Evolutionary conservation across 345 rosid genomes (phyloP), one percentile per base, ranked within the genome.

Genomic region (Jatropha curcas): DNA sequence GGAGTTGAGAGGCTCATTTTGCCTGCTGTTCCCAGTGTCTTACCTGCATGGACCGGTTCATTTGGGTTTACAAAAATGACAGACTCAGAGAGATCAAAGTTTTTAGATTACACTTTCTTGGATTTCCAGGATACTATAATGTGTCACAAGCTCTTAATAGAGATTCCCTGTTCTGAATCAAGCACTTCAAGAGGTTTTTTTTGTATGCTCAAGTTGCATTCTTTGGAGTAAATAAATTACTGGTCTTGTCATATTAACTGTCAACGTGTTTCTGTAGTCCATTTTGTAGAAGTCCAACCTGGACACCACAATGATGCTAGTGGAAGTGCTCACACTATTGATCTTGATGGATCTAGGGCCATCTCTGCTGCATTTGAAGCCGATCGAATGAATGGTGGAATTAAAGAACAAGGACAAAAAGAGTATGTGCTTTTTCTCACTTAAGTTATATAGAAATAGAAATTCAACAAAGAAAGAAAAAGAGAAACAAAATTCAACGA

Each of bases 1-100:
- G 98, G 97, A 78, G 94, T 89, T 19, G 77, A 91, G 77, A 87
- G 85, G 67, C 79, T 93, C 81, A 76, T 89, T 76, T 77, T 93
- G 79, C 96, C 97, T 57, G 97, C 98, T 75, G 92, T 86, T 78
- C 86, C 87, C 59, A 73, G 78, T 65, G 81, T 85, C 55, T 50
- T 93, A 70, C 79, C 82, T 70, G 82, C 92, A 20, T 93, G 97
- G 96, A 91, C 86, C 17, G 71, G 77, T 50, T 85, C 97, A 28
- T 93, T 93, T 80, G 98, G 97, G 31, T 93, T 89, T 82, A 56
- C 90, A 66, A 75, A 79, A 81, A 83, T 88, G 90, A 77, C 74
- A n/a, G 63, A 75, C 4, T 57, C 72, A 12, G 90, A 91, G 81
- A 89, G 85, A 81, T 71, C 81, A 73, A 30, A 81, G 50, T 85